Conservation (phyloP, 2,329 filamentous ascomycete species). For the Daldinia eschscholtzii region DNA sequence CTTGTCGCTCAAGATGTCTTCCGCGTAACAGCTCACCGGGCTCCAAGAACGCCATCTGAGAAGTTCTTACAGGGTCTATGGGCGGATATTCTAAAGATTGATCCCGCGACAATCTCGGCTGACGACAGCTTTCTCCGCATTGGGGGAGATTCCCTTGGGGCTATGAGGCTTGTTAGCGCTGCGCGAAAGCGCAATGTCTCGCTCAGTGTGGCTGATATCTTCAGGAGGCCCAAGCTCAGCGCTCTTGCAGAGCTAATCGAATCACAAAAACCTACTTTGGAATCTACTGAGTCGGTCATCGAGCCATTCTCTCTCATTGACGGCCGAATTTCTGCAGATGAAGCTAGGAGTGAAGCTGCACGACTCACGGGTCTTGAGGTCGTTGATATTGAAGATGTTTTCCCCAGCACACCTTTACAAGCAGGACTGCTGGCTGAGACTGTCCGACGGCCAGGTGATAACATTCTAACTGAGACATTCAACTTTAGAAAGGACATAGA, state of each 20-base stretch:
- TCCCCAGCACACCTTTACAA: conserved; percentile 38
- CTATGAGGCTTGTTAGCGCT: conserved; percentile 40
- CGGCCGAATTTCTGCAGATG: not conserved
- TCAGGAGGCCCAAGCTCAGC: conserved; percentile 16
- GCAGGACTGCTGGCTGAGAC: conserved; percentile 35
- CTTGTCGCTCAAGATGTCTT: conserved; percentile 10
- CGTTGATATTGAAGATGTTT: conserved; percentile 29
- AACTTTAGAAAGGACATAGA: conserved; percentile 16
- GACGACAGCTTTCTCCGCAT: conserved; percentile 44
- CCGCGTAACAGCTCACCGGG: conserved; percentile 5
- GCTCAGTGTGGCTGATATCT: conserved; percentile 31
- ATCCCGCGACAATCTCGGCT: conserved; percentile 18
- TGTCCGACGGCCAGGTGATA: conserved; percentile 16
- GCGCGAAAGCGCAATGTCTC: conserved; percentile 13
- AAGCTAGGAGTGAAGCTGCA: conserved; percentile 14
- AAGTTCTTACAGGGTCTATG: conserved; percentile 22
- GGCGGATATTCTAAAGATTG: conserved; percentile 30
- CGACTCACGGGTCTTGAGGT: conserved; percentile 4
- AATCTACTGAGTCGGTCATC: not conserved
- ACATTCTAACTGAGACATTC: conserved; percentile 16
- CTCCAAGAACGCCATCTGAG: conserved; percentile 11
- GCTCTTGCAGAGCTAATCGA: conserved; percentile 18
- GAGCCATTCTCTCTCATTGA: not conserved
- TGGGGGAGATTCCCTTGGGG: conserved; percentile 46
- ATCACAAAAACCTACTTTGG: not conserved